Conservation (phyloP, 2,329 filamentous ascomycete genomes). For the Epichloe gansuensis region DNA sequence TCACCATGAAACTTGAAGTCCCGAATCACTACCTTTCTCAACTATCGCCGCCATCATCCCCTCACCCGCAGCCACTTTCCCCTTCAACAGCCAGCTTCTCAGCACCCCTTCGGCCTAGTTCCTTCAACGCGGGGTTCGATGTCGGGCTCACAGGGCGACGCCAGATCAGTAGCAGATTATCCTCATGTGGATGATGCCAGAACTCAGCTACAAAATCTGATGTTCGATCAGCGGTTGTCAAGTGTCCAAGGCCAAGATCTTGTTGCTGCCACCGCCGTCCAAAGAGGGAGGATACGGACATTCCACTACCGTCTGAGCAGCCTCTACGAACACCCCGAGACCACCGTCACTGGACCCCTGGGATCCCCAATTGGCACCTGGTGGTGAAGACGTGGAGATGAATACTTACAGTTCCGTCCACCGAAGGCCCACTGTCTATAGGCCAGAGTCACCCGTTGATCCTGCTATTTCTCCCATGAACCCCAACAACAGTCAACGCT, state of each 20-base stretch:
- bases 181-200: constrained; percentile 18
- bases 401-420: constrained; percentile 11
- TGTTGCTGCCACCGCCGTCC: neutral
- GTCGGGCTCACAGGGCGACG: constrained; percentile 3
- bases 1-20: constrained; percentile 40
- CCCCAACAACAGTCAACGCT: neutral
- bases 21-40: constrained; percentile 13
- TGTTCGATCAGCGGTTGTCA: constrained; percentile 5
- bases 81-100: constrained; percentile 1
- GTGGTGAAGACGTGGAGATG: constrained; percentile 10
- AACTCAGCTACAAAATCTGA: constrained; percentile 16
- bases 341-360: constrained; percentile 32
- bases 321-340: constrained; percentile 17
- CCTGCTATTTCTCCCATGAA: constrained; percentile 7
- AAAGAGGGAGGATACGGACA: neutral
- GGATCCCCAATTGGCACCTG: constrained; percentile 21
- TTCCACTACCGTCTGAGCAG: constrained; percentile 6
- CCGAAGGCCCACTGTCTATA: constrained; percentile 8
- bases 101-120: neutral
- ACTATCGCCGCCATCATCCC: constrained; percentile 17
- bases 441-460: constrained; percentile 10
- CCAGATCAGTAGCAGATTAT: constrained; percentile 1
- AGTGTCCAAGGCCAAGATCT: neutral
- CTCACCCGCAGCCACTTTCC: constrained; percentile 7
- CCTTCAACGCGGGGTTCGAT: constrained; percentile 2